These are phyloP conservation scores for Ustilago nuda DNA, from an alignment of 1,284 basidiomycete species.

Conservation along the genomic window DNA sequence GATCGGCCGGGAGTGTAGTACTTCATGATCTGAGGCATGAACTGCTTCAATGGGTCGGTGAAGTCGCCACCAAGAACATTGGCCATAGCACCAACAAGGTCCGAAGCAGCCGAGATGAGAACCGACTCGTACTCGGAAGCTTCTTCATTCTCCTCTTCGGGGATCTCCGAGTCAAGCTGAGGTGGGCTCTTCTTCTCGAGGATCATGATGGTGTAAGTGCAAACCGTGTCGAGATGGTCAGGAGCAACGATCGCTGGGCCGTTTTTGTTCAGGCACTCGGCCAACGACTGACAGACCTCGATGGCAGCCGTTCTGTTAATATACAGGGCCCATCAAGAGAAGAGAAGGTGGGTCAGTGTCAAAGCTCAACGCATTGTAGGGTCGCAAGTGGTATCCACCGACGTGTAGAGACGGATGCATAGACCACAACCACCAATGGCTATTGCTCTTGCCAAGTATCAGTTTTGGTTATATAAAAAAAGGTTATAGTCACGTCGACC, in stretches of 20 bases:
- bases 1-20: conserved; percentile 90
- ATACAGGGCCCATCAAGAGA: background rate
- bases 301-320: conserved; percentile 82
- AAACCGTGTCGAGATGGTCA: conserved; percentile 74
- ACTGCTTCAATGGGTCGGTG: conserved; percentile 82
- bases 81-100: conserved; percentile 91
- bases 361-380: background rate
- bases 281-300: conserved; percentile 84
- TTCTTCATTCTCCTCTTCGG: conserved; percentile 79
- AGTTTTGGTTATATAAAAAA: conserved; percentile 51
- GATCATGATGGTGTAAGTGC: conserved; percentile 72
- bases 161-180: conserved; percentile 90
- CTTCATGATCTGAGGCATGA: conserved; percentile 89
- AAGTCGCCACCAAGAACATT: conserved; percentile 87
- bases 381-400: background rate
- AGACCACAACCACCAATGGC: conserved; percentile 12
- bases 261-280: conserved; percentile 89
- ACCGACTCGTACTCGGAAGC: conserved; percentile 97
- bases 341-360: conserved; percentile 28
- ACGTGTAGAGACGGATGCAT: conserved; percentile 14
- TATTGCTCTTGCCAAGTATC: conserved; percentile 26
- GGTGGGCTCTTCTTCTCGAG: conserved; percentile 78
- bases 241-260: conserved; percentile 79
- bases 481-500: conserved; percentile 55
- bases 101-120: conserved; percentile 91